These are phyloP conservation scores for Cyclocybe aegerita DNA, from an alignment of 768 basidiomycete genomes.

Conservation along the genomic window DNA sequence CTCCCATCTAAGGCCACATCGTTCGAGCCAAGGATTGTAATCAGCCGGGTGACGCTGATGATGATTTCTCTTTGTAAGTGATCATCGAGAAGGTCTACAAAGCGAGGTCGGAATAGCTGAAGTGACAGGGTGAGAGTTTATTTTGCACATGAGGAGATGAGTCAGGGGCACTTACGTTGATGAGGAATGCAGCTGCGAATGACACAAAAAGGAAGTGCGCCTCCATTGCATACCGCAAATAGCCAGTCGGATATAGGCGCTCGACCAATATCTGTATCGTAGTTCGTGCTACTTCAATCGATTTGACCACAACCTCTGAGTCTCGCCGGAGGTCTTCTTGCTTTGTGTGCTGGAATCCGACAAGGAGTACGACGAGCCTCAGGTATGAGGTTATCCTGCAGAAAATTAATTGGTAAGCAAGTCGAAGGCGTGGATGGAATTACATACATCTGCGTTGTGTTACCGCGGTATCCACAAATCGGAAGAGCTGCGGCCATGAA, in stretches of 20 bases:
- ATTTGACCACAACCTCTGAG: conserved; percentile 44
- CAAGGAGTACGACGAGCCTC: conserved; percentile 54
- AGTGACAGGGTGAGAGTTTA: conserved; percentile 1
- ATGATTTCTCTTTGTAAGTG: conserved; percentile 41
- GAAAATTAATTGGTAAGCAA: conserved; percentile 4
- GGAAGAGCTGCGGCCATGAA: conserved; percentile 31
- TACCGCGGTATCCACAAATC: conserved; percentile 43
- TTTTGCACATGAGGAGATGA: background rate
- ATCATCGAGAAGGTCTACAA: conserved; percentile 40
- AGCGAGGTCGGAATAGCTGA: conserved; percentile 53
- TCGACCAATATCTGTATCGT: conserved; percentile 56
- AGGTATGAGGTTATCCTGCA: conserved; percentile 52
- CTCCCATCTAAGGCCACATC: conserved; percentile 53
- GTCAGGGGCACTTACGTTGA: conserved; percentile 43
- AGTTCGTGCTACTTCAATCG: conserved; percentile 53
- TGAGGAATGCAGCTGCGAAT: conserved; percentile 59
- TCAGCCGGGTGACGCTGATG: conserved; percentile 39
- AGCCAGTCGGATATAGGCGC: conserved; percentile 51
- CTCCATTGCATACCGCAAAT: conserved; percentile 56
- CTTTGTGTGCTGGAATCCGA: conserved; percentile 50
- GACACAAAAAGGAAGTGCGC: conserved; percentile 51
- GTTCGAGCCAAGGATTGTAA: conserved; percentile 45
- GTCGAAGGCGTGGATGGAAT: background rate
- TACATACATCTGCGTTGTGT: conserved; percentile 43
- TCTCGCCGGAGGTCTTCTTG: conserved; percentile 38